Evolutionary conservation across 768 basidiomycete species (phyloP).

Genomic region (Asterophora lycoperdoides): DNA sequence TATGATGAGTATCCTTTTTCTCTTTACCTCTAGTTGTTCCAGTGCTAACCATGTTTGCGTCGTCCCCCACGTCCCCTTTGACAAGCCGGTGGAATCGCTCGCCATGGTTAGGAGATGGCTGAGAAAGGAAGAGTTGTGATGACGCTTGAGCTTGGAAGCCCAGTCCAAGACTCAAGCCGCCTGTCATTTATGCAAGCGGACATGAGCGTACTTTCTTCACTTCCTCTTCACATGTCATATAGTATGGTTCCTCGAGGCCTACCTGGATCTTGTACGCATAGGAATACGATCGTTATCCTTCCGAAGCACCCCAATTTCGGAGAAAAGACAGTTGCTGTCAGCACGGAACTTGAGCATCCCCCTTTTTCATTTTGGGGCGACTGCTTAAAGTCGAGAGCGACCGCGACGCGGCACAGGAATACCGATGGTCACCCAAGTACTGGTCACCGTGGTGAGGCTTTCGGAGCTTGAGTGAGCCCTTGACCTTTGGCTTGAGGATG

Average conservation of each 20-base stretch:
- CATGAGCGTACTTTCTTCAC: too few relatives aligned
- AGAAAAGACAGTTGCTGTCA: background rate
- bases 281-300: background rate
- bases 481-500: conserved; percentile 25
- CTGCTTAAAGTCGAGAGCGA: background rate
- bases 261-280: background rate
- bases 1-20: conserved; percentile 43
- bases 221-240: background rate
- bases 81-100: conserved; percentile 61
- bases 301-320: background rate
- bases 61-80: conserved; percentile 54
- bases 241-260: background rate
- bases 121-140: conserved; percentile 35
- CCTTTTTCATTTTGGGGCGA: background rate
- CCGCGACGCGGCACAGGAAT: background rate
- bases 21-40: background rate
- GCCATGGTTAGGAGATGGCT: conserved; percentile 67
- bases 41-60: conserved; percentile 16
- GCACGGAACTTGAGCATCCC: too few relatives aligned
- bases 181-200: background rate
- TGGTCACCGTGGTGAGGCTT: background rate
- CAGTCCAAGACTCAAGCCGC: background rate
- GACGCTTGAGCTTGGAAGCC: too few relatives aligned
- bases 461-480: conserved; percentile 1
- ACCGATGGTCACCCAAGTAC: background rate